Evolutionary conservation across 139 green algal genomes (phyloP).

Genomic region (Volvox africanus): DNA sequence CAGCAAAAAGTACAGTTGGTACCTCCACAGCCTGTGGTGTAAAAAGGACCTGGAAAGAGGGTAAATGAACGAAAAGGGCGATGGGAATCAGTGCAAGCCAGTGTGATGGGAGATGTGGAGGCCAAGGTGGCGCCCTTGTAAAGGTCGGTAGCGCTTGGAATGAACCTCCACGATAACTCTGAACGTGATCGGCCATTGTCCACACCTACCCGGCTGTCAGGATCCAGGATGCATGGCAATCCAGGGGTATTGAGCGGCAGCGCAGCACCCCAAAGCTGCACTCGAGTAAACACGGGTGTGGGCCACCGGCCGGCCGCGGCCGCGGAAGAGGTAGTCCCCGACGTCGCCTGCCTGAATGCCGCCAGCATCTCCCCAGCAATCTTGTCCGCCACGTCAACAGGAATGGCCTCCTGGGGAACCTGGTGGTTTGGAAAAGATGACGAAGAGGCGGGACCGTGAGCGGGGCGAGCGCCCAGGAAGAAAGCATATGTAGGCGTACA

Average conservation of each 20-base stretch:
- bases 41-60: too few species aligned
- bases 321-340: neutral
- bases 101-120: too few species aligned
- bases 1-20: too few species aligned
- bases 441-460: too few species aligned
- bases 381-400: slow-evolving; percentile 63
- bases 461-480: too few species aligned
- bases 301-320: neutral
- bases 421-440: neutral
- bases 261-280: slow-evolving; percentile 82
- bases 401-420: slow-evolving; percentile 81
- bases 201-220: slow-evolving; percentile 58
- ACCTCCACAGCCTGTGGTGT: too few species aligned
- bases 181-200: neutral
- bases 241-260: slow-evolving; percentile 78
- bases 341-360: slow-evolving; percentile 41
- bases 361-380: slow-evolving; percentile 69
- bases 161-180: too few species aligned
- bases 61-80: too few species aligned
- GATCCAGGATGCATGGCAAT: slow-evolving; percentile 78
- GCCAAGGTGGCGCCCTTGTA: too few species aligned
- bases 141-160: too few species aligned
- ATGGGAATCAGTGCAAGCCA: too few species aligned
- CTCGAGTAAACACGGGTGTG: slow-evolving; percentile 34
- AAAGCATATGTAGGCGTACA: too few species aligned